Evolutionary conservation across 306 rosid species (phyloP).

Genomic region (Macrotyloma uniflorum): DNA sequence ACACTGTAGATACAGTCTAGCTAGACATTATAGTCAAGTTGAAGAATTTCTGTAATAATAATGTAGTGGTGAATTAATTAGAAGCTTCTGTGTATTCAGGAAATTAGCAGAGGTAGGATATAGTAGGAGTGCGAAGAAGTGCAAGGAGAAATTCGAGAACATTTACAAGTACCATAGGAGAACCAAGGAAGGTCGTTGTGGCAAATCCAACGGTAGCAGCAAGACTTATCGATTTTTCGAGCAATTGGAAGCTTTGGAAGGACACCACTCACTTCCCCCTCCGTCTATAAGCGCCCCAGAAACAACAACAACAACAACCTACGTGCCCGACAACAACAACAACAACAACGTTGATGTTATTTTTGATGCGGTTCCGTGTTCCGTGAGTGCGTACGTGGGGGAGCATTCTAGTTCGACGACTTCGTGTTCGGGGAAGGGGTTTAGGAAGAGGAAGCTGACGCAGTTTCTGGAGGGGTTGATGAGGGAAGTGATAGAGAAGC

Average conservation of each 20-base stretch:
- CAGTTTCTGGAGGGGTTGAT: slow-evolving; percentile 61
- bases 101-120: slow-evolving; percentile 74
- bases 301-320: not conserved
- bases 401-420: slow-evolving; percentile 47
- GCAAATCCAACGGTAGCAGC: slow-evolving; percentile 45
- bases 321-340: not conserved
- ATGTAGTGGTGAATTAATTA: slow-evolving; percentile 20
- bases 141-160: slow-evolving; percentile 93
- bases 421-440: slow-evolving; percentile 5
- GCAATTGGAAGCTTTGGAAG: slow-evolving; percentile 69
- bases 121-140: slow-evolving; percentile 67
- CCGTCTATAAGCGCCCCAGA: not conserved
- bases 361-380: slow-evolving; percentile 59
- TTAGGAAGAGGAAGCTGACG: slow-evolving; percentile 45
- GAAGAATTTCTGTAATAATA: not conserved
- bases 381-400: slow-evolving; percentile 36
- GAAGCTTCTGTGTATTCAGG: slow-evolving; percentile 40
- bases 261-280: slow-evolving; percentile 36
- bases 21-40: not conserved
- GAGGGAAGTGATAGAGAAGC: slow-evolving; percentile 73
- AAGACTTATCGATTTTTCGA: slow-evolving; percentile 73
- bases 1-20: no score
- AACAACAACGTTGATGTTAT: slow-evolving; percentile 10
- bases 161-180: slow-evolving; percentile 81
- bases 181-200: slow-evolving; percentile 62